Conservation (phyloP, 2,329 filamentous ascomycete genomes). For the Fusarium sp. region DNA sequence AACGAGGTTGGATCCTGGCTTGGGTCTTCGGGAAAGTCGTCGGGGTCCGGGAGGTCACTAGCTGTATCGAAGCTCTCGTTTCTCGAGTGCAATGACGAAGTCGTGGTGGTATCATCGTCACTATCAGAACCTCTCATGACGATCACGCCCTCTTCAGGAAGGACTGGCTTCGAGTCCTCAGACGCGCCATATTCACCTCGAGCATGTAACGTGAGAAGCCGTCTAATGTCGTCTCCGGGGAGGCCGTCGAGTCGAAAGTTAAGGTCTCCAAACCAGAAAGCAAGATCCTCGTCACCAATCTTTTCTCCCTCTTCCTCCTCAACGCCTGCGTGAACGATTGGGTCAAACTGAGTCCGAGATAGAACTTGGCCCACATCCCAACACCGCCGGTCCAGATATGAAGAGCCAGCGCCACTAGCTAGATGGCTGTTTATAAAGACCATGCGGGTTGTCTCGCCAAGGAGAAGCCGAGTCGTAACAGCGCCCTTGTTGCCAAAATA, state of each 20-base stretch:
- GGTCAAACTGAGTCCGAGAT: slow-evolving; percentile 80
- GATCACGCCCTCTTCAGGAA: slow-evolving; percentile 64
- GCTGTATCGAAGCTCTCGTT: slow-evolving; percentile 55
- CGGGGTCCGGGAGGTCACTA: slow-evolving; percentile 67
- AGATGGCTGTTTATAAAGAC: slow-evolving; percentile 94
- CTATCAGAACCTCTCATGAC: slow-evolving; percentile 58
- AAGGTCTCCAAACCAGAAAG: slow-evolving; percentile 96
- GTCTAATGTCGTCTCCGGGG: slow-evolving; percentile 89
- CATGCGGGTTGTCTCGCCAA: slow-evolving; percentile 90
- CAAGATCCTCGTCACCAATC: slow-evolving; percentile 91
- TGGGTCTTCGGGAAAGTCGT: slow-evolving; percentile 75
- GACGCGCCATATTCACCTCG: slow-evolving; percentile 78
- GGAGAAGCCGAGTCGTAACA: slow-evolving; percentile 81
- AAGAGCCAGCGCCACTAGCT: slow-evolving; percentile 84
- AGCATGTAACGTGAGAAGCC: slow-evolving; percentile 84
- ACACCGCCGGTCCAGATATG: slow-evolving; percentile 83
- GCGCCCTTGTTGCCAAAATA: slow-evolving; percentile 98
- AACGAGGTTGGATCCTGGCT: slow-evolving; percentile 85
- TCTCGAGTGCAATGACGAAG: slow-evolving; percentile 48
- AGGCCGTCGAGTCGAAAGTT: slow-evolving; percentile 93
- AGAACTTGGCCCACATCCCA: slow-evolving; percentile 90
- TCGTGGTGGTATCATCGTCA: slow-evolving; percentile 58
- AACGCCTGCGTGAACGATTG: slow-evolving; percentile 74
- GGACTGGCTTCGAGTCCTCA: slow-evolving; percentile 49
- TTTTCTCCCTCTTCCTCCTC: slow-evolving; percentile 73